Evolutionary conservation across 179 eudicot species (phyloP).

Genomic region (Vitellaria paradoxa): DNA sequence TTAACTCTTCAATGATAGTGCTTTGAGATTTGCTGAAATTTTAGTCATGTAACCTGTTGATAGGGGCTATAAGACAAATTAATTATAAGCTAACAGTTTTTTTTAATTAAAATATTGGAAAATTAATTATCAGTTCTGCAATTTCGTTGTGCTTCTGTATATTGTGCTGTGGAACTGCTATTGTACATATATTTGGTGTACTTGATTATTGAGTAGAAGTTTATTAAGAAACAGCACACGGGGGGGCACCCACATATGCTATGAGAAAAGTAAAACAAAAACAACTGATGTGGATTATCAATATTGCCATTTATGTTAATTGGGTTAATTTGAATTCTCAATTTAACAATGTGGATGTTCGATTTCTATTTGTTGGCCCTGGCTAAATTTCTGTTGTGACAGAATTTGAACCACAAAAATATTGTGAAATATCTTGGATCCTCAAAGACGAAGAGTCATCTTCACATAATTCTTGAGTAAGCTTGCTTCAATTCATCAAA

Average conservation of each 20-base stretch:
- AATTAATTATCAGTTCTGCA: not conserved
- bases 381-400: conserved; percentile 30
- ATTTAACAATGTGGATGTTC: not conserved
- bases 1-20: not conserved
- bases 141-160: not conserved
- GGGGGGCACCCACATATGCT: not conserved
- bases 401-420: conserved; percentile 97
- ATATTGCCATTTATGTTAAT: not conserved
- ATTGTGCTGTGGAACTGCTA: not conserved
- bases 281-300: not conserved
- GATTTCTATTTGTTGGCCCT: not conserved
- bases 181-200: not conserved
- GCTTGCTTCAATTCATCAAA: conserved; percentile 22
- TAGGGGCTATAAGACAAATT: not conserved
- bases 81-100: too few species aligned
- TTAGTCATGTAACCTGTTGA: not conserved
- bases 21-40: not conserved
- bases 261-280: not conserved
- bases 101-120: not conserved
- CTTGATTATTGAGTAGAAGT: not conserved
- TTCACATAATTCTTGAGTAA: conserved; percentile 98
- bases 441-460: conserved; percentile 82
- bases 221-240: not conserved
- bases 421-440: conserved; percentile 99
- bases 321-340: not conserved